Evolutionary conservation across 2,329 filamentous ascomycete species (phyloP), one percentile per base, ranked within the genome.

Genomic region (Fusarium buxicola): DNA sequence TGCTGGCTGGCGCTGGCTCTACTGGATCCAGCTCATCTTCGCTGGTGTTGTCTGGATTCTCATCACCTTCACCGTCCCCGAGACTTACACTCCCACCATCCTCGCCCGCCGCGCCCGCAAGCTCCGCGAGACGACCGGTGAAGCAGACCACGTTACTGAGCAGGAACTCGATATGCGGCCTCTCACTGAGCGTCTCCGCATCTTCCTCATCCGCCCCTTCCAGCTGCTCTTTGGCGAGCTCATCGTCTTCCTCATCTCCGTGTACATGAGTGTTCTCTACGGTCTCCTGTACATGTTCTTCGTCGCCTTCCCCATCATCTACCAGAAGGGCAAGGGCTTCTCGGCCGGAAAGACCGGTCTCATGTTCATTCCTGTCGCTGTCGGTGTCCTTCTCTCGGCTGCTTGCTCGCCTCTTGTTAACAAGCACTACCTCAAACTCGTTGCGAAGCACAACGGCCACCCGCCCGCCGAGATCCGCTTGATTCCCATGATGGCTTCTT

Each of bases 191-290:
- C 85, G 89, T 44, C 78, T 96, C 25, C 78, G 81, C 18, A 83
- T 95, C 67, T 94, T 95, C 82, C 80, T 96, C 34, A 73, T 95
- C 62, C 87, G 92, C 5, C 93, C 92, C 2, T 92, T 96, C 79
- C 91, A 95, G 79, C 86, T 97, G 2, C 85, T 96, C 30, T 94
- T 95, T 75, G 79, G 84, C 59, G 92, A 96, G 75, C 86, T 91
- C 34, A 96, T 97, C 70, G 92, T 96, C 44, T 86, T 96, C 66
- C 86, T 95, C 70, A 89, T 96, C 69, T 87, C 89, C 1, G 65
- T 96, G 2, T 96, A 96, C 81, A 96, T 95, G 91, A 89, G 87
- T 3, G 90, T 95, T 2, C 82, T 94, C 11, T 92, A 92, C 74
- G 89, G 89, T 9, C 78, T 91, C 5, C 78, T 91, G 13, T 91